Conservation (phyloP, 768 basidiomycete genomes). For the Auricularia sp. region DNA sequence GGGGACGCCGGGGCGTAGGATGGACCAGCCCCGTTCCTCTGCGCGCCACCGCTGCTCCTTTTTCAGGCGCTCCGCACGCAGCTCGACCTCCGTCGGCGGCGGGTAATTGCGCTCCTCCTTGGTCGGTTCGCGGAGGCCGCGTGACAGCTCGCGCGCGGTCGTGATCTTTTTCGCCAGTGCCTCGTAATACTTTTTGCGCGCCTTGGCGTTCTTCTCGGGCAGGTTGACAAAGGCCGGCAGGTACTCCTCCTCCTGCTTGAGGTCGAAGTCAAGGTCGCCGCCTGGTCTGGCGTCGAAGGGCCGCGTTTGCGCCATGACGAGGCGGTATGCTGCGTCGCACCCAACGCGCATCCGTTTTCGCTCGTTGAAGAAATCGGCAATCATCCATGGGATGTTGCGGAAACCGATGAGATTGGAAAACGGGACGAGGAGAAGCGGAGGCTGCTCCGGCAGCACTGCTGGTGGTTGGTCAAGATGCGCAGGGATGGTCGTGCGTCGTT, state of each 20-base stretch:
- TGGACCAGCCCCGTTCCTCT: slow-evolving; percentile 70
- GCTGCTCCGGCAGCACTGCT: slow-evolving; percentile 52
- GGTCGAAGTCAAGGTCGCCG: slow-evolving; percentile 70
- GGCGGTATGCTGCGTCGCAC: slow-evolving; percentile 67
- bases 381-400: slow-evolving; percentile 77
- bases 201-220: slow-evolving; percentile 51
- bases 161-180: slow-evolving; percentile 55
- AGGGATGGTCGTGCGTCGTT: slow-evolving; percentile 14
- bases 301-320: slow-evolving; percentile 56
- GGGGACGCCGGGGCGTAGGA: slow-evolving; percentile 54
- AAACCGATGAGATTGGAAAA: slow-evolving; percentile 74
- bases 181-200: slow-evolving; percentile 69
- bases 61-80: slow-evolving; percentile 77
- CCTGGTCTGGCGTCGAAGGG: slow-evolving; percentile 37
- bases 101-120: slow-evolving; percentile 71
- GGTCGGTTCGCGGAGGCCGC: slow-evolving; percentile 71
- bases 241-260: slow-evolving; percentile 56
- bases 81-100: slow-evolving; percentile 79
- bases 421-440: slow-evolving; percentile 70
- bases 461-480: slow-evolving; percentile 34
- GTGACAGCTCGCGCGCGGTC: slow-evolving; percentile 64
- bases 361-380: slow-evolving; percentile 88
- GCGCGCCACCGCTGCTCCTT: slow-evolving; percentile 83
- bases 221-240: slow-evolving; percentile 48
- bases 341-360: slow-evolving; percentile 71